Percentiles rank a stretch among this genome's conserved stretches.
phyloP scores from a whole-genome alignment of 176 grass and related monocot species.

The Juncus effusus region DNA sequence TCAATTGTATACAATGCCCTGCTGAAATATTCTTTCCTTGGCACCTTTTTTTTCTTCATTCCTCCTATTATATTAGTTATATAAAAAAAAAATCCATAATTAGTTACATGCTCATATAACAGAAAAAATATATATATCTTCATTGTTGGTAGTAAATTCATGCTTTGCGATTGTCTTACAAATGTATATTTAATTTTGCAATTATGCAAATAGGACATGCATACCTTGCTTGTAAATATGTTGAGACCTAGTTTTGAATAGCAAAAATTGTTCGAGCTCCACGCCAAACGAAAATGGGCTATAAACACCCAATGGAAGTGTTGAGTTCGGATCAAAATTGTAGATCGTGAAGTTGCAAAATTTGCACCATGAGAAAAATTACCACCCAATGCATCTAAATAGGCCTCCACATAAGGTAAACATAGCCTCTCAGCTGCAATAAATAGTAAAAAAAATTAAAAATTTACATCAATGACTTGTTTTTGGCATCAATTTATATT shows the following conservation, averaged over 20 bases:
- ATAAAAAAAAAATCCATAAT: too few relatives aligned
- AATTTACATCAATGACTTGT: too few relatives aligned
- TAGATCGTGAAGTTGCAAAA: constrained; percentile 73
- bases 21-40: constrained; percentile 63
- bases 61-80: constrained; percentile 30
- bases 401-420: constrained; percentile 65
- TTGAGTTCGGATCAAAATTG: constrained; percentile 67
- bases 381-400: constrained; percentile 75
- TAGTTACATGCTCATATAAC: too few relatives aligned
- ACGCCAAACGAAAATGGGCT: constrained; percentile 85
- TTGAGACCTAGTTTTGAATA: constrained; percentile 65
- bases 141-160: too few relatives aligned
- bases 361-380: constrained; percentile 91
- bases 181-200: too few relatives aligned
- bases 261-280: constrained; percentile 73
- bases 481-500: too few relatives aligned
- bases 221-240: constrained; percentile 52
- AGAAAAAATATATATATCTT: too few relatives aligned
- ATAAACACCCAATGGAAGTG: constrained; percentile 58
- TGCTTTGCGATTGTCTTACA: too few relatives aligned
- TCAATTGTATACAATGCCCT: constrained; percentile 89
- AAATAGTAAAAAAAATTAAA: too few relatives aligned
- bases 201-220: neutral
- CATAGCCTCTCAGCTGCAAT: constrained; percentile 58
- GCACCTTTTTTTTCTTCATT: constrained; percentile 55